These are phyloP conservation scores for Dillenia turbinata DNA, from an alignment of 164 flowering plant species.

Conservation along the genomic window DNA sequence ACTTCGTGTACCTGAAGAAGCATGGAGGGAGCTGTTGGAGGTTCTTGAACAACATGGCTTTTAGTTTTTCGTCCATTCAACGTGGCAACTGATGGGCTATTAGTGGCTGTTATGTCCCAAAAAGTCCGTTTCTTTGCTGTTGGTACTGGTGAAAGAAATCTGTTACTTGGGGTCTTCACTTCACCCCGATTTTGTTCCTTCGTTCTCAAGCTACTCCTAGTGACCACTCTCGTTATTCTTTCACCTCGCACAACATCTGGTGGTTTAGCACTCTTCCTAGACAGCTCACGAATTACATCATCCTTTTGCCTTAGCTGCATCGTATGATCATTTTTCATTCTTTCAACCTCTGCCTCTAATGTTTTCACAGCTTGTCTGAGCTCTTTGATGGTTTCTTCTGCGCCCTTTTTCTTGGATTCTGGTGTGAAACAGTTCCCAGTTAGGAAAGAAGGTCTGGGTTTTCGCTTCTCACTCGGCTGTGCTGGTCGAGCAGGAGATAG, in stretches of 20 bases:
- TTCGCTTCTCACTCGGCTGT: slow-evolving; percentile 40
- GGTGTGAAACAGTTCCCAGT: slow-evolving; percentile 66
- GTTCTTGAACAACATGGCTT: slow-evolving; percentile 53
- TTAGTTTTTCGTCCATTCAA: slow-evolving; percentile 68
- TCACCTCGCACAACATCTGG: slow-evolving; percentile 17
- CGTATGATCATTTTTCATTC: slow-evolving; percentile 63
- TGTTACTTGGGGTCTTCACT: slow-evolving; percentile 63
- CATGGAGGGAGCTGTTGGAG: slow-evolving; percentile 72
- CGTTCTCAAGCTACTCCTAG: slow-evolving; percentile 53
- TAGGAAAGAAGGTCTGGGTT: slow-evolving; percentile 43
- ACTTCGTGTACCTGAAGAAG: slow-evolving; percentile 68
- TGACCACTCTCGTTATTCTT: slow-evolving; percentile 37
- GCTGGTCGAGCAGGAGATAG: slow-evolving; percentile 51
- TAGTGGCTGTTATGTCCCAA: slow-evolving; percentile 87
- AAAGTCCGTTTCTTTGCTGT: slow-evolving; percentile 78
- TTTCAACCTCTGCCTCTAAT: slow-evolving; percentile 63
- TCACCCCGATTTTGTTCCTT: slow-evolving; percentile 41
- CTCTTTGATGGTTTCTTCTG: slow-evolving; percentile 42
- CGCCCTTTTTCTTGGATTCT: slow-evolving; percentile 46
- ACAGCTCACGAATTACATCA: slow-evolving; percentile 54
- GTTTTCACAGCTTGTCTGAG: slow-evolving; percentile 44
- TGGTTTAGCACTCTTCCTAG: slow-evolving; percentile 33
- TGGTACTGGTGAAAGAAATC: slow-evolving; percentile 71
- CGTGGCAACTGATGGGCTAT: slow-evolving; percentile 67
- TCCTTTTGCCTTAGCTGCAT: slow-evolving; percentile 70